Percentiles rank a stretch among this genome's conserved stretches.
Evolutionary conservation across 768 basidiomycete genomes (phyloP).

Genomic region (Coprinopsis strossmayeri): DNA sequence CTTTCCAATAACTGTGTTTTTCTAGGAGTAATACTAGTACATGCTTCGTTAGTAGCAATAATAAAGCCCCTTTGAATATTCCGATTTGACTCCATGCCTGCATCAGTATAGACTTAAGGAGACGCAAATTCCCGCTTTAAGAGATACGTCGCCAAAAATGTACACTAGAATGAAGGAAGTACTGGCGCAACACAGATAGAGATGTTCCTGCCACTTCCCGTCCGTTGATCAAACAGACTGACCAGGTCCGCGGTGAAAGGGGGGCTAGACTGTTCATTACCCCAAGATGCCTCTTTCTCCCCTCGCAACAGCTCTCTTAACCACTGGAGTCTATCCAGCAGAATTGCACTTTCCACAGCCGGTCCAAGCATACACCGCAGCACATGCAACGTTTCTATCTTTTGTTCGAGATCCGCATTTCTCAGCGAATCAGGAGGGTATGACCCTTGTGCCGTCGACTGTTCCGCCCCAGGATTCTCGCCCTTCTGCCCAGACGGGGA

Average conservation of each 20-base stretch:
- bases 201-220: constrained; percentile 68
- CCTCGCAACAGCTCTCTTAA: constrained; percentile 32
- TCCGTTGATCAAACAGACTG: constrained; percentile 68
- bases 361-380: constrained; percentile 67
- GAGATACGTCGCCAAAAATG: not conserved
- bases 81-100: too few relatives aligned
- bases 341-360: constrained; percentile 56
- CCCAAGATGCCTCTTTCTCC: not conserved
- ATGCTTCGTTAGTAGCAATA: too few relatives aligned
- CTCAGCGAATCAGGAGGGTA: not conserved
- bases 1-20: too few relatives aligned
- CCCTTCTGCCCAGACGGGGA: not conserved
- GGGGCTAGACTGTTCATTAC: not conserved
- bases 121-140: too few relatives aligned
- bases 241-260: constrained; percentile 34
- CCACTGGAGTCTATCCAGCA: constrained; percentile 59
- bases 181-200: constrained; percentile 47
- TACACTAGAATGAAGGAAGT: constrained; percentile 4
- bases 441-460: not conserved
- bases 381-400: constrained; percentile 54
- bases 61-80: too few relatives aligned
- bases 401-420: constrained; percentile 24
- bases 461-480: not conserved
- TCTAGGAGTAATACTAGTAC: too few relatives aligned
- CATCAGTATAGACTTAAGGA: too few relatives aligned